Percentiles rank a stretch among this genome's conserved stretches.
These are phyloP conservation scores for Mucuna pruriens DNA, from an alignment of 306 rosid genomes.

Conservation along the genomic window DNA sequence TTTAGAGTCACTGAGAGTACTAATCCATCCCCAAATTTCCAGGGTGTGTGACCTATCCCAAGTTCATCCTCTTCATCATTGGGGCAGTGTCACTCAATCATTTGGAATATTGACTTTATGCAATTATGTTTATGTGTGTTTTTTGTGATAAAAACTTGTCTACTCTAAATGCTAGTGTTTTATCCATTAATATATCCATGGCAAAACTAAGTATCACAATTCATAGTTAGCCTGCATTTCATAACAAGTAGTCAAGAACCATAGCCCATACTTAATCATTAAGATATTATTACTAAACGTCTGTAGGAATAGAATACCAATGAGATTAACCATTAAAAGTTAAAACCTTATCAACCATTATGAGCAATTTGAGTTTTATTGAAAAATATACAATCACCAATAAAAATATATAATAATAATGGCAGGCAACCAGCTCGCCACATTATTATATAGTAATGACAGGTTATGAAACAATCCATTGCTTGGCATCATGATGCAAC, in stretches of 20 bases:
- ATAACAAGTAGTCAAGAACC: neutral
- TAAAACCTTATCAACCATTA: neutral
- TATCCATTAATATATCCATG: neutral
- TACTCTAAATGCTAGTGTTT: neutral
- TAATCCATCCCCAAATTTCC: neutral
- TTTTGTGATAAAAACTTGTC: neutral
- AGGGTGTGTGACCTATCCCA: neutral
- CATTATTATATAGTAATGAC: conserved; percentile 14
- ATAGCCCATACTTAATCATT: too few species aligned
- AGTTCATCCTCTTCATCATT: neutral
- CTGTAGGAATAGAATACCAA: neutral
- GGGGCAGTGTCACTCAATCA: neutral
- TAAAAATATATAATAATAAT: neutral
- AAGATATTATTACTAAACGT: neutral
- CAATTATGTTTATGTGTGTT: neutral
- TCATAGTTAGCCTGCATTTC: neutral
- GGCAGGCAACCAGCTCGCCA: conserved; percentile 8
- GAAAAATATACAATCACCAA: neutral
- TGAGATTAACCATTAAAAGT: neutral
- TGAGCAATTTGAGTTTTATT: neutral
- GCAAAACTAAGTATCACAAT: neutral
- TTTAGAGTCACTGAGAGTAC: neutral
- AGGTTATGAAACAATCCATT: conserved; percentile 5
- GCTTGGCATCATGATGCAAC: conserved; percentile 10
- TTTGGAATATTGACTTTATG: neutral